Conservation (phyloP, 306 rosid species). For the Hippophae tibetana region DNA sequence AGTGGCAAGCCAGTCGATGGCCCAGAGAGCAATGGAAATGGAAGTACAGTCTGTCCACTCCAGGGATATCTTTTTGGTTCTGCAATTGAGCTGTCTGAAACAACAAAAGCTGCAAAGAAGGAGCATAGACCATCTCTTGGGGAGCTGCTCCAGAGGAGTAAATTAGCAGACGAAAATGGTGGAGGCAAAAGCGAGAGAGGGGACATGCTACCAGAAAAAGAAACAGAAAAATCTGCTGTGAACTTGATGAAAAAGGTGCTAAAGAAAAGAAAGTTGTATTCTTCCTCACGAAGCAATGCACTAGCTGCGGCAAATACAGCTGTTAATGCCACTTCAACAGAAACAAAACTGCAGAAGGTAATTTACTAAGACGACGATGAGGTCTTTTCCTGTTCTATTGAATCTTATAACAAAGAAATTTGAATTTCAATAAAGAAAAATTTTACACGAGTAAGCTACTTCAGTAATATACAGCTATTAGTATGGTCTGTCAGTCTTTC, state of each 20-base stretch:
- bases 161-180: conserved; percentile 48
- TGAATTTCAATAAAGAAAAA: neutral
- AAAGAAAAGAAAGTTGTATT: conserved; percentile 51
- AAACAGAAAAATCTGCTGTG: conserved; percentile 56
- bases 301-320: conserved; percentile 18
- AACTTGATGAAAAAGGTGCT: conserved; percentile 60
- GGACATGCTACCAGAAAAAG: conserved; percentile 44
- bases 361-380: no score
- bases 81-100: conserved; percentile 58
- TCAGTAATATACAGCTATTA: no score
- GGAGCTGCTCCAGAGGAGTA: conserved; percentile 68
- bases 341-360: conserved; percentile 75
- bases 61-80: conserved; percentile 81
- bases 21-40: conserved; percentile 37
- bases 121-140: conserved; percentile 80
- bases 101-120: conserved; percentile 51
- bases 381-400: neutral
- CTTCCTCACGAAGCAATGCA: conserved; percentile 42
- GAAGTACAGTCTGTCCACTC: conserved; percentile 58
- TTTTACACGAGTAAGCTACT: no score
- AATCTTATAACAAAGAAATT: neutral
- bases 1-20: conserved; percentile 67
- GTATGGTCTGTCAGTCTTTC: neutral
- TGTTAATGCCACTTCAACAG: conserved; percentile 52
- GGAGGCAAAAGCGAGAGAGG: conserved; percentile 41